Evolutionary conservation across 2,329 filamentous ascomycete genomes (phyloP).

Genomic region (Aspergillus arachidicola): DNA sequence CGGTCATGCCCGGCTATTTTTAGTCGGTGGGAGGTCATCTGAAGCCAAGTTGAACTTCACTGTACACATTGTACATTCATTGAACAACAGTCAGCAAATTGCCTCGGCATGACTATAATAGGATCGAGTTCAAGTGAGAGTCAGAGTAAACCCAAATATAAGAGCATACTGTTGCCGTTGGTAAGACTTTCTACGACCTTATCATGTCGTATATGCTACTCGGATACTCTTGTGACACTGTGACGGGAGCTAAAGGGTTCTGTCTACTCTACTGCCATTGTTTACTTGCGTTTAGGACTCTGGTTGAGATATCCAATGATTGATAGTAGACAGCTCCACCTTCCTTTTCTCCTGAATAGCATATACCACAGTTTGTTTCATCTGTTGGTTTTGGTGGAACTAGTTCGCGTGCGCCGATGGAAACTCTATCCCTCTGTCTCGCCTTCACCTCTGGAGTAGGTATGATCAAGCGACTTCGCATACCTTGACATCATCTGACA

Average conservation of each 20-base stretch:
- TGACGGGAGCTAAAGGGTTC: neutral
- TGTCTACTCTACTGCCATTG: neutral
- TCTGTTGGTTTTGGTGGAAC: neutral
- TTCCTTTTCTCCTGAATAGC: neutral
- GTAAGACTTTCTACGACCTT: neutral
- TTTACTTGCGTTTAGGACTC: neutral
- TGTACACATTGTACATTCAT: neutral
- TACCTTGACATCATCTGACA: neutral
- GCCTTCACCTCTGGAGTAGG: neutral
- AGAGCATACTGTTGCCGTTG: neutral
- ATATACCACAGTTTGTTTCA: neutral
- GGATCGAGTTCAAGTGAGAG: too few species aligned
- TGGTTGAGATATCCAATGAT: neutral
- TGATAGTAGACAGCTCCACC: neutral
- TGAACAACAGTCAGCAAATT: neutral
- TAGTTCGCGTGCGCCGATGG: neutral
- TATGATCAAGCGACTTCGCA: neutral
- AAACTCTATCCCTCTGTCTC: neutral
- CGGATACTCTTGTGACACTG: neutral
- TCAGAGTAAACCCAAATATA: too few species aligned
- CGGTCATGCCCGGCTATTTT: neutral
- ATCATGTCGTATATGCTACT: neutral
- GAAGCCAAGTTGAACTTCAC: neutral
- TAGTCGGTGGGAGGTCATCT: neutral
- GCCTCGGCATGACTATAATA: neutral